A percentile compares a stretch with the other conserved stretches of the same genome.
These are phyloP conservation scores for Odontarrhena argentea DNA, from an alignment of 345 rosid species.

Conservation along the genomic window DNA sequence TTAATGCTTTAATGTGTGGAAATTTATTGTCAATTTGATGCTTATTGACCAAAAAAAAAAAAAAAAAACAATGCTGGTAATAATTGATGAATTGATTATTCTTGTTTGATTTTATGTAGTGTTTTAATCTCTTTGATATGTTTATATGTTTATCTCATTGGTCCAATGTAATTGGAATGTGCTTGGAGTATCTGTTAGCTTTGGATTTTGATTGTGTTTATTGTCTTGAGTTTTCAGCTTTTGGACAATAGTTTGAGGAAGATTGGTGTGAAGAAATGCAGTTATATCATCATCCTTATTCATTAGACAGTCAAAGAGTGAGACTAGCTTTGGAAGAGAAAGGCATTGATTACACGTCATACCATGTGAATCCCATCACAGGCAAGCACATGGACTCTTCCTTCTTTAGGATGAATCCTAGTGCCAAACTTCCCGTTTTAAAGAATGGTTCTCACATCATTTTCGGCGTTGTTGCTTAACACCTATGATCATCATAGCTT, in stretches of 20 bases:
- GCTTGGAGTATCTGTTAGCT: background rate
- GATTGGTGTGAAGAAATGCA: conserved; percentile 57
- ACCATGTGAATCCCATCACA: conserved; percentile 77
- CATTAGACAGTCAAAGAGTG: conserved; percentile 86
- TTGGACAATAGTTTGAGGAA: background rate
- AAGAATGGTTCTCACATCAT: conserved; percentile 74
- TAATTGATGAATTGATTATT: background rate
- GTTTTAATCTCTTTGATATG: conserved; percentile 19
- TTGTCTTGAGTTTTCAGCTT: conserved; percentile 13
- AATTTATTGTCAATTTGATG: conserved; percentile 4
- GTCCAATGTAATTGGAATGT: conserved; percentile 6
- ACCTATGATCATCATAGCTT: conserved; percentile 26
- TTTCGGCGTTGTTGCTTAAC: background rate
- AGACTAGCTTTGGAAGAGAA: conserved; percentile 89
- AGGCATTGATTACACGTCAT: conserved; percentile 86
- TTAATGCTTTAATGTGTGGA: background rate
- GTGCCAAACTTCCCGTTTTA: conserved; percentile 78
- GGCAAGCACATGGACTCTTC: conserved; percentile 84
- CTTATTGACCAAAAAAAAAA: background rate
- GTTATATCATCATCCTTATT: conserved; percentile 89
- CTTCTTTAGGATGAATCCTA: conserved; percentile 75
- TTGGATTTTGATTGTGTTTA: conserved; percentile 12
- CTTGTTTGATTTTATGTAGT: background rate
- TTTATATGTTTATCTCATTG: too few species aligned
- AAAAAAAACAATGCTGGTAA: background rate